These are phyloP conservation scores for Silene conica DNA, from an alignment of 148 eudicot genomes.

Conservation along the genomic window DNA sequence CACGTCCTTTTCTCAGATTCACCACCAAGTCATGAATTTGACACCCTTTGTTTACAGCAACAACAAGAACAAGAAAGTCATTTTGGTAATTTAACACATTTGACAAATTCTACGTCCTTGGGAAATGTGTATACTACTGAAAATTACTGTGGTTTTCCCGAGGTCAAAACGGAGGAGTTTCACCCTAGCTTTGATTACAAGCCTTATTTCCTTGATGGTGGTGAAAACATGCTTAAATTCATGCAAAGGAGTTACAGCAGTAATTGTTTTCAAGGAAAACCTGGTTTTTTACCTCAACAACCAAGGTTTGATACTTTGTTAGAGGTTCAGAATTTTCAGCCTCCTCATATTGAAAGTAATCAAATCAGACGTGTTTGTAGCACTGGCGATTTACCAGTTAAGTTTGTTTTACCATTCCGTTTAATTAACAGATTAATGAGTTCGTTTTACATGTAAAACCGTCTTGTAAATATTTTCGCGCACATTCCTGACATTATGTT, in stretches of 20 bases:
- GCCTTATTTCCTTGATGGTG: conserved; percentile 21
- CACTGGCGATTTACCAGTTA: conserved; percentile 85
- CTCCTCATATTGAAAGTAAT: conserved; percentile 27
- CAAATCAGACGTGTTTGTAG: conserved; percentile 80
- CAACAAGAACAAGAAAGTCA: conserved; percentile 31
- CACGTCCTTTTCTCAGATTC: conserved; percentile 46
- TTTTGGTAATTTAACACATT: conserved; percentile 23
- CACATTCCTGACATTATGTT: background rate
- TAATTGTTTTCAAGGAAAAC: conserved; percentile 44
- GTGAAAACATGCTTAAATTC: conserved; percentile 38
- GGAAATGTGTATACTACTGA: conserved; percentile 20
- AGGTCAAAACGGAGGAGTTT: conserved; percentile 65
- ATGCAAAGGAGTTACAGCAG: conserved; percentile 75
- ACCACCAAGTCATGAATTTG: conserved; percentile 56
- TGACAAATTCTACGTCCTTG: conserved; percentile 24
- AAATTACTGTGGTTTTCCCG: conserved; percentile 30
- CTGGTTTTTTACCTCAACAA: conserved; percentile 30
- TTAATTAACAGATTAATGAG: too few relatives aligned
- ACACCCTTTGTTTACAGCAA: conserved; percentile 39
- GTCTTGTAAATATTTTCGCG: too few relatives aligned
- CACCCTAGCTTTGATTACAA: conserved; percentile 33
- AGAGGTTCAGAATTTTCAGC: conserved; percentile 24
- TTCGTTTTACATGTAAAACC: too few relatives aligned
- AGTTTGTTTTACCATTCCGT: conserved; percentile 17
- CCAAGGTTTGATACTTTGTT: conserved; percentile 42